A percentile compares a stretch with the other conserved stretches of the same genome.
Evolutionary conservation across 768 basidiomycete species (phyloP).

Genomic region (Hortiboletus flavorubellus): DNA sequence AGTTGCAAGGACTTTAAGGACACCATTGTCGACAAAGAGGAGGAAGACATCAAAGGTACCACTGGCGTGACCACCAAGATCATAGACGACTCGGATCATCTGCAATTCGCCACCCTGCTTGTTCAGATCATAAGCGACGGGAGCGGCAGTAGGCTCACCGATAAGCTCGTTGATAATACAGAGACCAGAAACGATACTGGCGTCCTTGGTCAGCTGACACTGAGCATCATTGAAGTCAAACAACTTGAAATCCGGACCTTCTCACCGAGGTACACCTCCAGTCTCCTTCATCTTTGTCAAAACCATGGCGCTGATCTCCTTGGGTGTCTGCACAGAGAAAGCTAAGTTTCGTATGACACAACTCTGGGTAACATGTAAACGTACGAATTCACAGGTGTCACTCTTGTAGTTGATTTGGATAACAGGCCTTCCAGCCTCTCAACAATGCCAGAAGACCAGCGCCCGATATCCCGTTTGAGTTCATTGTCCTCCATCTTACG

Average conservation of each 20-base stretch:
- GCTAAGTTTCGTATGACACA: background rate
- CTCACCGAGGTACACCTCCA: constrained; percentile 94
- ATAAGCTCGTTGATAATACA: constrained; percentile 63
- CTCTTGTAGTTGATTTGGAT: constrained; percentile 78
- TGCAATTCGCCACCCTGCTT: constrained; percentile 92
- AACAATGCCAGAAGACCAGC: constrained; percentile 83
- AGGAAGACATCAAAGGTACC: constrained; percentile 99
- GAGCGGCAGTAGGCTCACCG: constrained; percentile 95
- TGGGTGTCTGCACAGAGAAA: constrained; percentile 60
- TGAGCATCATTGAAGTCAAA: constrained; percentile 98
- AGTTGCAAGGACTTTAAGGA: constrained; percentile 86
- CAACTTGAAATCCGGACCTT: constrained; percentile 55
- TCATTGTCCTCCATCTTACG: constrained; percentile 80
- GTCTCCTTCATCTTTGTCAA: constrained; percentile 99
- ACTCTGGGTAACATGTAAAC: constrained; percentile 26
- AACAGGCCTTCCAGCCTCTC: constrained; percentile 77
- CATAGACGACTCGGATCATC: constrained; percentile 82
- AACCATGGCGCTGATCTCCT: constrained; percentile 96
- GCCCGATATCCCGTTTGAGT: constrained; percentile 78
- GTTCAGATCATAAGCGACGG: constrained; percentile 97
- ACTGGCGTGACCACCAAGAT: constrained; percentile 44
- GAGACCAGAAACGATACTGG: constrained; percentile 92
- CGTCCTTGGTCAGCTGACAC: constrained; percentile 98
- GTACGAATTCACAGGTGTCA: constrained; percentile 77
- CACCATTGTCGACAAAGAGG: constrained; percentile 90